Percentiles rank a stretch among this genome's conserved stretches.
These are phyloP conservation scores for Melanomma pulvis-pyrius DNA, from an alignment of 495 filamentous ascomycete genomes.

Conservation along the genomic window DNA sequence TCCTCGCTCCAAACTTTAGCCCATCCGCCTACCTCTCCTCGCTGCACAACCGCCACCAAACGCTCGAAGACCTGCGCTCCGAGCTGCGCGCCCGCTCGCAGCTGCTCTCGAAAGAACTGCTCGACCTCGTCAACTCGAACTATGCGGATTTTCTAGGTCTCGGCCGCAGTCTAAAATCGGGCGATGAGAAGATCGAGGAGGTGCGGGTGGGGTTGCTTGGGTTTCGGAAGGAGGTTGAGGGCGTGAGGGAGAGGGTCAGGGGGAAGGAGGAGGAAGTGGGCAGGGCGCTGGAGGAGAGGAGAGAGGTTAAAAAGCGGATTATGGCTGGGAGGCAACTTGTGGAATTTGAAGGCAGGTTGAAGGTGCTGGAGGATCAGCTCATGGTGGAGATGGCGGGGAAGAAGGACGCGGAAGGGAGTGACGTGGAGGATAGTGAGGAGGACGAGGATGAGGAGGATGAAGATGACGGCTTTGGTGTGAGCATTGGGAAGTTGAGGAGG, in stretches of 20 bases:
- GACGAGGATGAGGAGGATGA: constrained; percentile 29
- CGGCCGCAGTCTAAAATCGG: constrained; percentile 78
- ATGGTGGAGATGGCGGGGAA: constrained; percentile 56
- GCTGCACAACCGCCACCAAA: constrained; percentile 85
- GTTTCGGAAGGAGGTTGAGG: constrained; percentile 76
- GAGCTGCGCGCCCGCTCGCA: constrained; percentile 79
- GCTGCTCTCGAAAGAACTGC: constrained; percentile 75
- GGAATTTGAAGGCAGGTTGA: constrained; percentile 52
- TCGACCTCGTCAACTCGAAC: constrained; percentile 92
- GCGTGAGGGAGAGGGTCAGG: constrained; percentile 58
- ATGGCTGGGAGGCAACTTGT: constrained; percentile 52
- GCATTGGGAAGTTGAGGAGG: constrained; percentile 56
- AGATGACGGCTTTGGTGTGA: constrained; percentile 36
- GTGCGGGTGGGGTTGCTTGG: constrained; percentile 84
- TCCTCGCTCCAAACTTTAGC: constrained; percentile 77
- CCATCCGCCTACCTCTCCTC: constrained; percentile 81
- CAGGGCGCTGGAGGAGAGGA: constrained; percentile 58
- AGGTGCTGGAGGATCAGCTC: constrained; percentile 74
- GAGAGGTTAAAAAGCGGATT: constrained; percentile 53
- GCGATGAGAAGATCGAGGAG: constrained; percentile 89
- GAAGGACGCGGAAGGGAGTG: constrained; percentile 41
- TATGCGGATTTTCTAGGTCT: constrained; percentile 87
- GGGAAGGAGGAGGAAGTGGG: constrained; percentile 58
- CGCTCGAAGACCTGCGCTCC: constrained; percentile 86
- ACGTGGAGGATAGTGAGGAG: constrained; percentile 39